Evolutionary conservation across 768 basidiomycete genomes (phyloP), one percentile per base, ranked within the genome.

Genomic region (Guyanaporus albipodus): DNA sequence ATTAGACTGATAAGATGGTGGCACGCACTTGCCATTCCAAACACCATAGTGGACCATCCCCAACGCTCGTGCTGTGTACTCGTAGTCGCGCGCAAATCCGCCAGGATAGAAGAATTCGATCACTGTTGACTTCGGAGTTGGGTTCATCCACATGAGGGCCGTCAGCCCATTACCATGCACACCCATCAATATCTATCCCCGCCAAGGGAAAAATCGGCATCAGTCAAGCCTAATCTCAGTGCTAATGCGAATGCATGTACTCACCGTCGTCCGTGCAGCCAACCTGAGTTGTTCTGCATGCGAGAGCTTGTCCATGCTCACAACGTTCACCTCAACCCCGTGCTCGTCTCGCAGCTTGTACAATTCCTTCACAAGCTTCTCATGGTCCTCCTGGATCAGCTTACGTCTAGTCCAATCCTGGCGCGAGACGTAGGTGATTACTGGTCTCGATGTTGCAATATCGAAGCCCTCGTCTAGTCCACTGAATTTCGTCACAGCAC

Each of bases 81-180:
- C 81, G 59, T 93, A 93, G 62, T 93, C 91, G 53, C 80, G 77
- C 10, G 91, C 88, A 60, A 93, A 93, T 4, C 91, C 91, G 33
- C 75, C 75, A 0, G 85, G 85, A 65, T 74, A 89, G 66, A 92
- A 93, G 68, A 96, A 92, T 59, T 96, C 93, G 60, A 95, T 89
- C 26, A 96, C 91, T 0, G 93, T 91, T 26, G 89, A 78, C 15
- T 84, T 74, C 6, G 83, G 82, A 4, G 78, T 80, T 2, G 89
- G 87, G 19, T 87, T 84, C 93, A 95, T 96, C 92, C 91, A 96
- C 5, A 96, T 62, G 1, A 94, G 75, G 23, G 89, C 77, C 0
- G 91, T 94, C 31, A 96, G 64, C 26, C 90, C 93, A 60, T 96
- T 95, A 9, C 93, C 92, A 57, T 95, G 92, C 14, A 95, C 86